phyloP scores from a whole-genome alignment of 2,329 filamentous ascomycete species.

The Colletotrichum spaethianum region DNA sequence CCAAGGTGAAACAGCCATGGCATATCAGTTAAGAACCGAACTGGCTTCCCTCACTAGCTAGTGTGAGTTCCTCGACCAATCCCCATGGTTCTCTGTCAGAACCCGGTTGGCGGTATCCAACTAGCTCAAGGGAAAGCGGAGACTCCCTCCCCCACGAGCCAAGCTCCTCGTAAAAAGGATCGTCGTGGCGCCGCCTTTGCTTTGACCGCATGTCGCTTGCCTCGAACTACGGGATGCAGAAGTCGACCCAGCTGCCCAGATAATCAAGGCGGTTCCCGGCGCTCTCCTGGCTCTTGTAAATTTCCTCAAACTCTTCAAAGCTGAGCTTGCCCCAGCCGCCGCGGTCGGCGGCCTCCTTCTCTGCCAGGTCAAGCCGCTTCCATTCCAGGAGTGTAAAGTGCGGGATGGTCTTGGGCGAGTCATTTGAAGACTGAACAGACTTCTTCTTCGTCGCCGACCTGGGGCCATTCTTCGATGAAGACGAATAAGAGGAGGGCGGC shows the following conservation, averaged over 20 bases:
- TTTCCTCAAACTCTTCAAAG: constrained; percentile 84
- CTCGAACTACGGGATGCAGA: constrained; percentile 71
- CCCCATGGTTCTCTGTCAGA: background rate
- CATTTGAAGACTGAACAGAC: constrained; percentile 40
- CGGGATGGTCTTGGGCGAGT: constrained; percentile 48
- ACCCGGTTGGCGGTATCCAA: background rate
- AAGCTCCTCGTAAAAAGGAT: background rate
- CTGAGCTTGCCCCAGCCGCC: constrained; percentile 86
- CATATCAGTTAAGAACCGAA: background rate
- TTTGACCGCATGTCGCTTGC: background rate
- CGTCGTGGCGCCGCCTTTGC: background rate
- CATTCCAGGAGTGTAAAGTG: constrained; percentile 59
- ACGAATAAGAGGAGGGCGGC: constrained; percentile 14
- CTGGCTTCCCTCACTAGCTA: background rate
- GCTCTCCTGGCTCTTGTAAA: constrained; percentile 78
- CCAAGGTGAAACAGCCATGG: background rate
- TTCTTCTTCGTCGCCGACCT: constrained; percentile 34
- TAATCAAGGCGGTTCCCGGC: constrained; percentile 79
- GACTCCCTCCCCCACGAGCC: background rate
- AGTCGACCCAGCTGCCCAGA: constrained; percentile 92
- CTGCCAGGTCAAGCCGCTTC: constrained; percentile 74
- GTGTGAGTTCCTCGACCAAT: background rate
- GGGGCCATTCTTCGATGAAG: constrained; percentile 1
- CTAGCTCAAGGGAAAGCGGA: background rate
- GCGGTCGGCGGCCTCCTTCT: constrained; percentile 76